Evolutionary conservation across 1,284 basidiomycete species (phyloP).

Genomic region (Pascua guehoae): DNA sequence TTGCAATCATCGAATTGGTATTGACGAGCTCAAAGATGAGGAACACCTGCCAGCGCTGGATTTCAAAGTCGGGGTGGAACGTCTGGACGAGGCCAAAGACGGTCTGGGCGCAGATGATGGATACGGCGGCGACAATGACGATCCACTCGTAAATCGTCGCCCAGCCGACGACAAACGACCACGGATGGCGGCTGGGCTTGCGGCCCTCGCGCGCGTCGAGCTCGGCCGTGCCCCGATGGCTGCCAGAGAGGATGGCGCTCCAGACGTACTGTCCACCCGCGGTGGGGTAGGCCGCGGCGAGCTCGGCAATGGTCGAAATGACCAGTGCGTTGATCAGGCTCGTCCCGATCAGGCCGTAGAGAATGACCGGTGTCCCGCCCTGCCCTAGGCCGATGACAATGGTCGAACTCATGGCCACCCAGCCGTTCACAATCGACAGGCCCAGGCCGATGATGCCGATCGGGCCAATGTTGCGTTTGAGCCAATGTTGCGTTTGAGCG

Average conservation of each 20-base stretch:
- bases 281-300: conserved; percentile 9
- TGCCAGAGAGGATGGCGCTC: conserved; percentile 5
- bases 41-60: conserved; percentile 25
- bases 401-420: conserved; percentile 15
- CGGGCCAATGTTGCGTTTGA: conserved; percentile 15
- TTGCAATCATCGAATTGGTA: conserved; percentile 14
- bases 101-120: conserved; percentile 17
- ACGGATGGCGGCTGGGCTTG: conserved; percentile 3
- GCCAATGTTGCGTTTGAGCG: conserved; percentile 7
- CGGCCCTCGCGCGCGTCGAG: neutral
- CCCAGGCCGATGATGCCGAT: conserved; percentile 15
- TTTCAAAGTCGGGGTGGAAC: conserved; percentile 15
- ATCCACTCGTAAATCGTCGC: conserved; percentile 18
- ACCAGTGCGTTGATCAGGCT: conserved; percentile 10
- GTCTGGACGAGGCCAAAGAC: conserved; percentile 16
- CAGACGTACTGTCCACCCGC: conserved; percentile 15
- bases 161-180: conserved; percentile 21
- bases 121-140: conserved; percentile 20
- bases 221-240: neutral
- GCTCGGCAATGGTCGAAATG: conserved; percentile 8
- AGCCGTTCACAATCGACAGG: conserved; percentile 16
- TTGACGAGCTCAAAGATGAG: conserved; percentile 16
- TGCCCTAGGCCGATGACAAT: conserved; percentile 15
- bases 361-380: conserved; percentile 10
- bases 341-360: conserved; percentile 12